Evolutionary conservation across 2,329 filamentous ascomycete genomes (phyloP).

Genomic region (Tolypocladium album): DNA sequence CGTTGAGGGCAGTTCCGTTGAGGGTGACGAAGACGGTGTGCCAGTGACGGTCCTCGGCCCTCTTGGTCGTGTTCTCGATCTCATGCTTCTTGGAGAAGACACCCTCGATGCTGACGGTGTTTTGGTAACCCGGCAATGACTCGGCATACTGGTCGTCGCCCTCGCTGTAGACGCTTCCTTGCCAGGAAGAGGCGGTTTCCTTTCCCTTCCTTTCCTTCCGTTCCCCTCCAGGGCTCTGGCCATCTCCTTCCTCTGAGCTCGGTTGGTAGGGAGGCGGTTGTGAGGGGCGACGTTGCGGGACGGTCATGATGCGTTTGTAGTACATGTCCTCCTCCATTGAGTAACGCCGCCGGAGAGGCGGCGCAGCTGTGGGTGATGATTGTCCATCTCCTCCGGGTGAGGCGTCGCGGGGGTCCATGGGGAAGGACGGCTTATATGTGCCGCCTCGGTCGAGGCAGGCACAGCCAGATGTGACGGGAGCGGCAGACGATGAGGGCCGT

Average conservation of each 20-base stretch:
- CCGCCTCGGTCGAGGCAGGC: slow-evolving; percentile 4
- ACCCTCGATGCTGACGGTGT: slow-evolving; percentile 42
- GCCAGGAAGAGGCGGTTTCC: slow-evolving; percentile 4
- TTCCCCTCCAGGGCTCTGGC: slow-evolving; percentile 1
- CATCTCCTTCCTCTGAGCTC: slow-evolving; percentile 2
- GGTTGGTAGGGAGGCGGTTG: slow-evolving; percentile 36
- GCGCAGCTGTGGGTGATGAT: slow-evolving; percentile 16
- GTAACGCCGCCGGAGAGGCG: slow-evolving; percentile 32
- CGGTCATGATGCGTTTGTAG: slow-evolving; percentile 41
- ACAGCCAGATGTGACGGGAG: not conserved
- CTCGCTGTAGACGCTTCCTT: slow-evolving; percentile 10
- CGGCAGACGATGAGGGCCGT: not conserved
- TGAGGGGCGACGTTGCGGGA: slow-evolving; percentile 28
- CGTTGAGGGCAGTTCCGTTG: slow-evolving; percentile 55
- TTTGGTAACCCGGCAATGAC: slow-evolving; percentile 43
- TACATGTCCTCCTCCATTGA: slow-evolving; percentile 46
- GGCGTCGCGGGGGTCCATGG: slow-evolving; percentile 22
- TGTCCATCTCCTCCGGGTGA: slow-evolving; percentile 21
- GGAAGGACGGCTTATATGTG: slow-evolving; percentile 9
- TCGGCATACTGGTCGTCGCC: slow-evolving; percentile 26
- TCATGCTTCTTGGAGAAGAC: slow-evolving; percentile 56
- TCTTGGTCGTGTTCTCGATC: slow-evolving; percentile 52
- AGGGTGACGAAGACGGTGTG: slow-evolving; percentile 51
- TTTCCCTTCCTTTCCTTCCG: slow-evolving; percentile 6
- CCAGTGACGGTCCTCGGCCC: slow-evolving; percentile 54